Base-by-base conservation (phyloP, 768 basidiomycete genomes). In the Floccularia luteovirens region DNA sequence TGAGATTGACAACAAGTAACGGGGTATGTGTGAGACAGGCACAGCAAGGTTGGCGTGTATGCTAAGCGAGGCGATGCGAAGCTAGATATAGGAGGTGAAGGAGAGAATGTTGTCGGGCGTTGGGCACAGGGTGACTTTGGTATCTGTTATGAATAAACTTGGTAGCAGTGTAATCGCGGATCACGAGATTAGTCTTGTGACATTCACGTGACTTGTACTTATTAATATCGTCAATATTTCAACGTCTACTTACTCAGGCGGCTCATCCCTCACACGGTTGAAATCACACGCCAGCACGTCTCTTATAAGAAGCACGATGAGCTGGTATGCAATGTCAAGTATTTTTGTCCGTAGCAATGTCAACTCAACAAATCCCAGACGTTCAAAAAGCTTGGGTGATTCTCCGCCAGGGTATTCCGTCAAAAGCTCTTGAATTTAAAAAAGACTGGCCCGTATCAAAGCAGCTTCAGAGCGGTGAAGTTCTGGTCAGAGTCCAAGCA, bases 101-200 rank as follows among this genome's bases (percentile, higher is more conserved):
- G 12, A 10, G 14, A 31, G 34, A 33, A 23, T 19, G 20, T 24
- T 21, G 38, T 19, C 22, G 28, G 24, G 50, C 57, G 56, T 60
- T 63, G 67, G 66, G 67, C 67, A 67, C 61, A 70, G 68, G 68
- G 68, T 54, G 61, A 60, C 53, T 12, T 20, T 7, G 39, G n/a
- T n/a, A 25, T 33, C 35, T 20, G 36, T 28, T 36, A 14, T 8
- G 7, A 17, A 8, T 28, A 8, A 28, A 28, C 10, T 28, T 17
- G 16, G n/a, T n/a, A n/a, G n/a, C n/a, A n/a, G n/a, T 34, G 25
- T 47, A 41, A 48, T 51, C 42, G 30, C 39, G 8, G 44, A 48
- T 46, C 47, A 52, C 49, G 52, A 40, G 52, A 49, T 45, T 43
- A 37, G n/a, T n/a, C n/a, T n/a, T n/a, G n/a, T n/a, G n/a, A n/a